These are phyloP conservation scores for Suillus alpinus DNA, from an alignment of 768 basidiomycete genomes.

Conservation along the genomic window DNA sequence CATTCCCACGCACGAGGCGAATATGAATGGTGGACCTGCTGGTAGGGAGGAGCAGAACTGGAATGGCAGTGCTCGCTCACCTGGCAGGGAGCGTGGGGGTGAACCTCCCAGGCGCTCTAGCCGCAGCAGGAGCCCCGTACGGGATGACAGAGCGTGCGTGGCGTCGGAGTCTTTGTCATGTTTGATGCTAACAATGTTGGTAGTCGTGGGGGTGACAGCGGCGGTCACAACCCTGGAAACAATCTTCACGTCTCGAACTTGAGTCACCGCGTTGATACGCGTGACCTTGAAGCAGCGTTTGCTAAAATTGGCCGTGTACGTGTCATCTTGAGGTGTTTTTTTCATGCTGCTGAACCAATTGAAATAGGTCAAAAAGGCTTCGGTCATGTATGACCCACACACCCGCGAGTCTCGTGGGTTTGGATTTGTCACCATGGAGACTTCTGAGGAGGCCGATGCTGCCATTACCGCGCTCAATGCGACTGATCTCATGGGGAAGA, in stretches of 20 bases:
- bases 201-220: constrained; percentile 23
- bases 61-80: constrained; percentile 47
- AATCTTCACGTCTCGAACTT: constrained; percentile 64
- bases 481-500: constrained; percentile 85
- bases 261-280: constrained; percentile 65
- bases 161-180: constrained; percentile 8
- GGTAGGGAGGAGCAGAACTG: constrained; percentile 56
- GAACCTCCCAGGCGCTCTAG: constrained; percentile 65
- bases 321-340: constrained; percentile 9
- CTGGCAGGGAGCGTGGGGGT: constrained; percentile 40
- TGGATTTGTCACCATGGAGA: constrained; percentile 89
- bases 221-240: constrained; percentile 57
- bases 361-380: constrained; percentile 55
- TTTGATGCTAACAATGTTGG: not conserved
- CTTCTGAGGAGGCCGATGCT: constrained; percentile 85
- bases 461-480: constrained; percentile 82
- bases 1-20: constrained; percentile 55
- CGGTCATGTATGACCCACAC: constrained; percentile 71
- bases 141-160: constrained; percentile 56
- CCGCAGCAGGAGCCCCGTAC: constrained; percentile 76
- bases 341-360: not conserved
- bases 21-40: constrained; percentile 43
- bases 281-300: constrained; percentile 86
- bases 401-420: constrained; percentile 73
- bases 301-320: constrained; percentile 82